Evolutionary conservation across 1,284 basidiomycete genomes (phyloP).

Genomic region (Ganoderma lucidum): DNA sequence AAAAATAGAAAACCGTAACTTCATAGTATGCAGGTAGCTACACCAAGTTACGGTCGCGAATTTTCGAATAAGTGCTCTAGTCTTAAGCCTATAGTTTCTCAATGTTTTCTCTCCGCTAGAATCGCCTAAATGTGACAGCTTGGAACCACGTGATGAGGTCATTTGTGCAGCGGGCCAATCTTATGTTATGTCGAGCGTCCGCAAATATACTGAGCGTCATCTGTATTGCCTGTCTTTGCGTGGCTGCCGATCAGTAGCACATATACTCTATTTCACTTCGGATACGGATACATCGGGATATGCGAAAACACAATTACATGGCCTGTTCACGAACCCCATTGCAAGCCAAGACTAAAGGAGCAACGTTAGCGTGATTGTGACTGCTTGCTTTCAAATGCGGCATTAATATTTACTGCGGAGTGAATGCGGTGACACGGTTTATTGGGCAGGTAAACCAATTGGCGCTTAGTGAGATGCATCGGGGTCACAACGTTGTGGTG

Average conservation of each 20-base stretch:
- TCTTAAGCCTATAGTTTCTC: no score
- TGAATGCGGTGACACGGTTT: background rate
- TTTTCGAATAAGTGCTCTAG: no score
- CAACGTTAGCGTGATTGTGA: background rate
- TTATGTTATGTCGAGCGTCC: slow-evolving; percentile 22
- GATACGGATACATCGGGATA: background rate
- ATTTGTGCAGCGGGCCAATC: no score
- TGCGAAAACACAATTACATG: background rate
- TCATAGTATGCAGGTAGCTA: no score
- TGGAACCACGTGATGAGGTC: no score
- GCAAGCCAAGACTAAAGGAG: background rate
- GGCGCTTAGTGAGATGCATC: slow-evolving; percentile 9
- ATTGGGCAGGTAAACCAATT: background rate
- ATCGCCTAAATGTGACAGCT: no score
- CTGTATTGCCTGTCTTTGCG: background rate
- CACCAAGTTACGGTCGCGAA: no score
- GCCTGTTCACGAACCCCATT: background rate
- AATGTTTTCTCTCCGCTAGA: no score
- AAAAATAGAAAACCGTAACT: no score
- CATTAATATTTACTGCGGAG: background rate
- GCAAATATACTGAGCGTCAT: slow-evolving; percentile 14
- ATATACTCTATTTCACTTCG: slow-evolving; percentile 6
- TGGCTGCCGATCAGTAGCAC: background rate
- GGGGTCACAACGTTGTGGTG: slow-evolving; percentile 5
- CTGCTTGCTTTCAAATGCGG: background rate